phyloP scores from a whole-genome alignment of 2,329 filamentous ascomycete species.

The Botrytis tulipae region DNA sequence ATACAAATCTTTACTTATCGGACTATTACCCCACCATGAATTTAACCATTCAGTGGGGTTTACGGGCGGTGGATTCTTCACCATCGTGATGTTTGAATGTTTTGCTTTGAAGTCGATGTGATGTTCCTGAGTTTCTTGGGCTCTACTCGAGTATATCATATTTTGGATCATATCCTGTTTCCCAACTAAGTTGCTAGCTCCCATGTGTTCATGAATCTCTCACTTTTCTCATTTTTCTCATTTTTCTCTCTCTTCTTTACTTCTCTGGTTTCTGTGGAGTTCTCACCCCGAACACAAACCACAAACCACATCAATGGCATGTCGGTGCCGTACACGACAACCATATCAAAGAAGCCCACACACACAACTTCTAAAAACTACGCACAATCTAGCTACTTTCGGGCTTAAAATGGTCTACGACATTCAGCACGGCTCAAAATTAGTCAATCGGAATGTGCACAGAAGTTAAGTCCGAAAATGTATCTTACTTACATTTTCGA shows the following conservation, averaged over 20 bases:
- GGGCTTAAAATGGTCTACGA: neutral
- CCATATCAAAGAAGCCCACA: neutral
- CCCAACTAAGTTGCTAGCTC: neutral
- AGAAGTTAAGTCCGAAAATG: neutral
- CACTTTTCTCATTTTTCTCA: neutral
- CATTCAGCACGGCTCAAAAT: neutral
- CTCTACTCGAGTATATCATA: neutral
- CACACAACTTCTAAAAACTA: neutral
- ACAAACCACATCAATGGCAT: neutral
- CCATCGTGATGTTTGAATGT: neutral
- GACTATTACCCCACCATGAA: neutral
- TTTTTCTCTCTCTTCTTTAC: neutral
- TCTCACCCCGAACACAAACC: neutral
- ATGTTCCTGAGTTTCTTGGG: neutral
- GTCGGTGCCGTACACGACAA: neutral
- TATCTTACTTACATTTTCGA: neutral
- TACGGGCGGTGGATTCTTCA: neutral
- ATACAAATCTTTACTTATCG: constrained; percentile 5
- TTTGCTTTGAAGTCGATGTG: neutral
- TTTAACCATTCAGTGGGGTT: neutral
- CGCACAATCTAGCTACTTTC: neutral
- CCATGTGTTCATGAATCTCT: neutral
- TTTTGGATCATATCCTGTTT: neutral
- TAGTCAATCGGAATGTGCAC: neutral
- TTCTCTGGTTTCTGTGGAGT: neutral